Evolutionary conservation across 495 filamentous ascomycete genomes (phyloP).

Genomic region (Penicillium goetzii): DNA sequence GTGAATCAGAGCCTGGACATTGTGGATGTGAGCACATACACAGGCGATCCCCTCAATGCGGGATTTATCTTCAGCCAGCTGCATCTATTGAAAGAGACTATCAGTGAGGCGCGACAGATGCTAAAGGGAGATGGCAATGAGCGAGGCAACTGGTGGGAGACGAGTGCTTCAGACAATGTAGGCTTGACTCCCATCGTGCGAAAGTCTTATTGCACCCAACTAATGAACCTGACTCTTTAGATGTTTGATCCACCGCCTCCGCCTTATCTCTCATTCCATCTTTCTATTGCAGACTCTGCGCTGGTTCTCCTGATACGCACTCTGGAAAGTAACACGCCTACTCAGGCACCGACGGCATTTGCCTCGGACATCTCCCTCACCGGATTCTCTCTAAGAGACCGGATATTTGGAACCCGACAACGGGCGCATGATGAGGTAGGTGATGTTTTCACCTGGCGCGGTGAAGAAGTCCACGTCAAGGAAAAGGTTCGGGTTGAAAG

Average conservation of each 20-base stretch:
- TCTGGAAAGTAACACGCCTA: conserved; percentile 66
- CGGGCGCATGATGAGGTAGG: conserved; percentile 83
- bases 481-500: conserved; percentile 92
- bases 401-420: conserved; percentile 55
- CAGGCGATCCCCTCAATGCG: conserved; percentile 58
- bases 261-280: conserved; percentile 68
- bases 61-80: conserved; percentile 80
- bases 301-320: conserved; percentile 79
- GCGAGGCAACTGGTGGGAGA: conserved; percentile 61
- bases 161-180: conserved; percentile 56
- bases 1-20: conserved; percentile 79
- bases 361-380: conserved; percentile 56
- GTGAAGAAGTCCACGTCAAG: conserved; percentile 76
- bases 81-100: conserved; percentile 72
- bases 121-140: conserved; percentile 54
- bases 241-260: conserved; percentile 63
- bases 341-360: conserved; percentile 62
- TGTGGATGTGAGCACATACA: conserved; percentile 73
- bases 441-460: conserved; percentile 67
- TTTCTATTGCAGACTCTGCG: conserved; percentile 76
- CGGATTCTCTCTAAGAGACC: conserved; percentile 61
- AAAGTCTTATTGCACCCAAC: not conserved
- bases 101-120: conserved; percentile 66
- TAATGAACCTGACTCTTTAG: conserved; percentile 22
- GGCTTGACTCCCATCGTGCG: conserved; percentile 15